These are phyloP conservation scores for Desmodesmus armatus DNA, from an alignment of 139 green algal species.

Conservation along the genomic window DNA sequence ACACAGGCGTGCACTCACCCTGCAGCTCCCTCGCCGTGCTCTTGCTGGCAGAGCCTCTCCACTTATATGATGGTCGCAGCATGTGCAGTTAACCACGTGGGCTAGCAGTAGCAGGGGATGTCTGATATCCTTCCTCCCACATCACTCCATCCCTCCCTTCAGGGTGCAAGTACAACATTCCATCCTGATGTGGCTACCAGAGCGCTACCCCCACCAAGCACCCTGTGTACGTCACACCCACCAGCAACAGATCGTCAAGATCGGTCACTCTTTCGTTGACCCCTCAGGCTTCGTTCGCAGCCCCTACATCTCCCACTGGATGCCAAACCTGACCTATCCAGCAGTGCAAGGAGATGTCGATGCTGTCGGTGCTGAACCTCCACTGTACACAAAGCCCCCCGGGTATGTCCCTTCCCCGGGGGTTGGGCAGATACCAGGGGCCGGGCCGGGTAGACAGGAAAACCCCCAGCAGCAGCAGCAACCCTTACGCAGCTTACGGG, in stretches of 20 bases:
- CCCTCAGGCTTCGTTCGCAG: slow-evolving; percentile 61
- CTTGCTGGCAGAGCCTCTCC: too few species aligned
- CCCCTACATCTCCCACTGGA: slow-evolving; percentile 60
- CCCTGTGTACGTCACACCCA: slow-evolving; percentile 88
- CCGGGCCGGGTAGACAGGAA: too few species aligned
- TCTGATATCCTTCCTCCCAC: not conserved
- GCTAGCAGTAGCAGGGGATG: too few species aligned
- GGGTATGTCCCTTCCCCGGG: slow-evolving; percentile 46
- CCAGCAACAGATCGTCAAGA: slow-evolving; percentile 89
- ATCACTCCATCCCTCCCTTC: slow-evolving; percentile 52
- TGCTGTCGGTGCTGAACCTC: slow-evolving; percentile 86
- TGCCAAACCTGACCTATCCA: slow-evolving; percentile 61
- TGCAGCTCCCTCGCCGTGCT: too few species aligned
- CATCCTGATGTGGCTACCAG: slow-evolving; percentile 86
- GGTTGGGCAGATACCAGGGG: too few species aligned
- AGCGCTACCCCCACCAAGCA: slow-evolving; percentile 76
- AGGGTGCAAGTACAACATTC: slow-evolving; percentile 95
- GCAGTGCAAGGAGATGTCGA: slow-evolving; percentile 69
- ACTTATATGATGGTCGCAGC: too few species aligned
- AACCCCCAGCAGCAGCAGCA: too few species aligned
- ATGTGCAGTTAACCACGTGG: too few species aligned
- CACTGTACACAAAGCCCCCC: slow-evolving; percentile 80
- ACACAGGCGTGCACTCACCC: too few species aligned
- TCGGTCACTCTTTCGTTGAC: slow-evolving; percentile 81
- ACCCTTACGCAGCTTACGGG: slow-evolving; percentile 2